Evolutionary conservation across 1,139 yeast species (phyloP).

Genomic region (Pichia sp.): DNA sequence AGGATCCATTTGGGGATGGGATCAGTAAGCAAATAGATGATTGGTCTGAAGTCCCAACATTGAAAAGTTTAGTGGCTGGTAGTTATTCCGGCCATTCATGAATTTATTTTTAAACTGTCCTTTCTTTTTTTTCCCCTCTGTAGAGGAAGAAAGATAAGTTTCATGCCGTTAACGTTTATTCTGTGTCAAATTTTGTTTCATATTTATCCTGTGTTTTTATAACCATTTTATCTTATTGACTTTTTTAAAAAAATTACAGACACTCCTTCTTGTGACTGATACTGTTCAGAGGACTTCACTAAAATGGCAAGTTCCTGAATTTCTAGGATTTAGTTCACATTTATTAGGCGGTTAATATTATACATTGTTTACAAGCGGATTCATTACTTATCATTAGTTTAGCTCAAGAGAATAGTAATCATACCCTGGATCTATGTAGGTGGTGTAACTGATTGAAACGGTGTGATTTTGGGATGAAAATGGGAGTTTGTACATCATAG

Average conservation of each 20-base stretch:
- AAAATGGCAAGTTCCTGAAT: background rate
- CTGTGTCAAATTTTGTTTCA: background rate
- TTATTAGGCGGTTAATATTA: conserved; percentile 1
- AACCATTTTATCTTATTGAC: background rate
- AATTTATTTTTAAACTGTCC: background rate
- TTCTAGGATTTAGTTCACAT: background rate
- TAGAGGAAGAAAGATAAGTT: background rate
- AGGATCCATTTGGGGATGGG: conserved; percentile 31
- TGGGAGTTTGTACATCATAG: conserved; percentile 71
- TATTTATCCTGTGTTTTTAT: background rate
- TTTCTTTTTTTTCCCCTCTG: background rate
- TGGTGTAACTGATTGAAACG: conserved; percentile 58
- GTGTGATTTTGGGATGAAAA: conserved; percentile 53
- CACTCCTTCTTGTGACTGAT: too few species aligned
- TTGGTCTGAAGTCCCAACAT: conserved; percentile 31
- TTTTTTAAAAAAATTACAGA: background rate
- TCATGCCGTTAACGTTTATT: conserved; percentile 2
- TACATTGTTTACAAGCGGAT: background rate
- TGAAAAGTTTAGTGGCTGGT: conserved; percentile 34
- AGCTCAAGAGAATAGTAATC: background rate
- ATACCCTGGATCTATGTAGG: conserved; percentile 50
- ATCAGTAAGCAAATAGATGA: conserved; percentile 17
- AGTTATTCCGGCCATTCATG: conserved; percentile 32
- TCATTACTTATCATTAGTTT: background rate
- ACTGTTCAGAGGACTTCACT: too few species aligned